Percentiles rank a stretch among this genome's conserved stretches.
These are phyloP conservation scores for Saksenaea vasiformis DNA, from an alignment of 371 early-diverging fungal genomes.

Conservation along the genomic window DNA sequence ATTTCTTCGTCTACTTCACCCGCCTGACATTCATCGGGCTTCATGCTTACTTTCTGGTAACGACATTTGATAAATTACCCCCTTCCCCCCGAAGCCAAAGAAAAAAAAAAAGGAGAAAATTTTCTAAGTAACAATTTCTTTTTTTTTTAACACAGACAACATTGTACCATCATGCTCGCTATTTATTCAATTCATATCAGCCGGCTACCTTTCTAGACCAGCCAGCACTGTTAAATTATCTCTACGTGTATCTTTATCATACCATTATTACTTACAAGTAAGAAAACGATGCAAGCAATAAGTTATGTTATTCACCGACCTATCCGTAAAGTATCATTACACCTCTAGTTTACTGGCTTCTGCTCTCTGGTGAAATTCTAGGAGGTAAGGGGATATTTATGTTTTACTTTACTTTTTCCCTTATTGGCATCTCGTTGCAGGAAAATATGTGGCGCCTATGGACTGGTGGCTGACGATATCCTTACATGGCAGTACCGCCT, in stretches of 20 bases:
- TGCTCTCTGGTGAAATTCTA: conserved; percentile 13
- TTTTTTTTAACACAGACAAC: conserved; percentile 16
- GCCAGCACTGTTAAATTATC: conserved; percentile 39
- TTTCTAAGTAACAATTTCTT: background rate
- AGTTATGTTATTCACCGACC: background rate
- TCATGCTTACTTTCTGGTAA: conserved; percentile 53
- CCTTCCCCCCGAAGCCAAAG: background rate
- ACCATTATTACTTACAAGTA: conserved; percentile 54
- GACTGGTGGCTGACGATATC: conserved; percentile 46
- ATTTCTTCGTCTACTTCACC: conserved; percentile 53
- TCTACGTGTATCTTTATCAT: conserved; percentile 45
- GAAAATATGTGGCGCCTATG: background rate
- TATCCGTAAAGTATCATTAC: conserved; percentile 43
- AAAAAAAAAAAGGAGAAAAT: background rate
- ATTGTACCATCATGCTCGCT: conserved; percentile 32
- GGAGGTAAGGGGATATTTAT: background rate
- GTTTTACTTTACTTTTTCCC: background rate
- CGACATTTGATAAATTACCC: background rate
- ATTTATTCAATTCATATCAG: conserved; percentile 22
- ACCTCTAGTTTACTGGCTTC: conserved; percentile 62
- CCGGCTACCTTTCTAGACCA: conserved; percentile 34
- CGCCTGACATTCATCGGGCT: conserved; percentile 56
- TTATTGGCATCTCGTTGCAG: background rate
- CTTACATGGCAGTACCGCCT: conserved; percentile 54
- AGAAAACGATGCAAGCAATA: background rate